Base-by-base conservation (phyloP, 495 filamentous ascomycete genomes). In the Peziza echinospora region DNA sequence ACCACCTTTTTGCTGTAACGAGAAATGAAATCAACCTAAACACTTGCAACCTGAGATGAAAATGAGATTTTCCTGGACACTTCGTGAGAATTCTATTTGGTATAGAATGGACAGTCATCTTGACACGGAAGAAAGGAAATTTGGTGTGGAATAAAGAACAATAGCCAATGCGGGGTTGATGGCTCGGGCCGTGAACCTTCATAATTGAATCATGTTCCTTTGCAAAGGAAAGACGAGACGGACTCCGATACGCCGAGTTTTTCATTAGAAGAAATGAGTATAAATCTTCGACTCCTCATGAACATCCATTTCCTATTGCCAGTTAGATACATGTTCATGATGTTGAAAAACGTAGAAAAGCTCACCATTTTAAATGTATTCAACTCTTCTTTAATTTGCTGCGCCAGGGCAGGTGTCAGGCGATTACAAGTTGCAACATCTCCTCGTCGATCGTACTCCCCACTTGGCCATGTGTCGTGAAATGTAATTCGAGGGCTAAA, bases 321-420 rank as follows among this genome's bases (percentile, higher is more conserved):
- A 55, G 46, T 52, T 70, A 53, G 70, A 61, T 52, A 47, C 25
- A 37, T 37, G 19, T 43, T 3, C 11, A 23, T 24, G 19, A 7
- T 25, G 17, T 21, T n/a, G 41, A 47, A 26, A n/a, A 22, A 28
- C 3, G 16, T 16, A 26, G 16, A 23, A 17, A 9, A 23, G 67
- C 78, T 49, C 62, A 93, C 89, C 89, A 99, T 96, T 60, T 97
- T 99, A 70, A 96, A 99, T 52, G 77, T 87, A 65, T 99, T 99
- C 54, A 99, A 70, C 65, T 99, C 89, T 65, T 99, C 89, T 66
- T 96, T 96, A 65, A 99, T 99, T 61, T 99, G 89, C 60, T 99
- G 89, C 26, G 89, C 89, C 51, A 97, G 75, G 71, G 96, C 82
- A 16, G 89, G 89, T 37, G 89, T 99, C 49, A 99, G 65, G 48